Evolutionary conservation across 208 protist species (phyloP).

Genomic region (Trypanosoma congolense): DNA sequence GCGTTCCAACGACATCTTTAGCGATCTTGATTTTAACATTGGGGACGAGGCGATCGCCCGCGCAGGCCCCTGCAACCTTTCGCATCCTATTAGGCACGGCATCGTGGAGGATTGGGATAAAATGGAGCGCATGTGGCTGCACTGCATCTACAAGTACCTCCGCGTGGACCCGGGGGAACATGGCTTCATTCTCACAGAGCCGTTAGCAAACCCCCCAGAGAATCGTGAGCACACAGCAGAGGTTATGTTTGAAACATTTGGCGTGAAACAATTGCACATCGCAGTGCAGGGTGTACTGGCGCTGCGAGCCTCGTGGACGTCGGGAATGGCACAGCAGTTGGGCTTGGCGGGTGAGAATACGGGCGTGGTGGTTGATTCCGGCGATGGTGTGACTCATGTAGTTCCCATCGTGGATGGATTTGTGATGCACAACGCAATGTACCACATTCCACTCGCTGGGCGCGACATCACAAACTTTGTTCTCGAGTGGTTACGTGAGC

Average conservation of each 20-base stretch:
- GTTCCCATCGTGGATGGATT: slow-evolving; percentile 97
- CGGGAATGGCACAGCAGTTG: slow-evolving; percentile 30
- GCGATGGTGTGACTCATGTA: slow-evolving; percentile 97
- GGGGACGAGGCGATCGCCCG: slow-evolving; percentile 90
- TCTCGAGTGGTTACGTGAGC: slow-evolving; percentile 90
- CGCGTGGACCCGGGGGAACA: slow-evolving; percentile 97
- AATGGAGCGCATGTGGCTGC: slow-evolving; percentile 97
- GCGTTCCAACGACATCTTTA: slow-evolving; percentile 34
- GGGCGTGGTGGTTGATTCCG: slow-evolving; percentile 96
- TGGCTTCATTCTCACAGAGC: slow-evolving; percentile 96
- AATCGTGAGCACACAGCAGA: slow-evolving; percentile 97
- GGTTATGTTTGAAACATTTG: slow-evolving; percentile 99
- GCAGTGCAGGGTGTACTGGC: slow-evolving; percentile 96
- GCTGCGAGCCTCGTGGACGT: slow-evolving; percentile 90
- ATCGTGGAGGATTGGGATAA: slow-evolving; percentile 93
- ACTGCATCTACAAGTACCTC: slow-evolving; percentile 96
- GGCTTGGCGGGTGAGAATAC: slow-evolving; percentile 33
- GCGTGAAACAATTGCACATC: slow-evolving; percentile 96
- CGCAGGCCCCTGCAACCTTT: slow-evolving; percentile 15
- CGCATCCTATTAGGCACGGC: slow-evolving; percentile 93
- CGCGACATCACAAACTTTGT: slow-evolving; percentile 95
- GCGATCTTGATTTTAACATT: slow-evolving; percentile 94
- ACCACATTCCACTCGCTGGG: slow-evolving; percentile 96
- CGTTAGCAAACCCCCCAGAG: slow-evolving; percentile 95
- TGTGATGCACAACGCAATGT: slow-evolving; percentile 93